These are phyloP conservation scores for Achaetomiella virescens DNA, from an alignment of 495 filamentous ascomycete genomes.

Conservation along the genomic window DNA sequence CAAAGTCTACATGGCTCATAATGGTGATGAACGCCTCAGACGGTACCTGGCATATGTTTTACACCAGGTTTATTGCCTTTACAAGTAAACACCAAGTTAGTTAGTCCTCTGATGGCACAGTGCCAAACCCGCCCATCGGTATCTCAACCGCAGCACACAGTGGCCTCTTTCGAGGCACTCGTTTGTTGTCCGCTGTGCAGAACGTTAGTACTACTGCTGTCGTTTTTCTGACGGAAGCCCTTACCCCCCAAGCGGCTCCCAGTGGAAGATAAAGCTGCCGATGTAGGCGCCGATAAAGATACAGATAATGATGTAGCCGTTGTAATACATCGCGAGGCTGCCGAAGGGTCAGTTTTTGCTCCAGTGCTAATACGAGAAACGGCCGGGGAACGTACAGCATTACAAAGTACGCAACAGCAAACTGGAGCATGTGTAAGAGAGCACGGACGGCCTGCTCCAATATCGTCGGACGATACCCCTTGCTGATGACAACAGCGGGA, in stretches of 20 bases:
- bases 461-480: conserved; percentile 42
- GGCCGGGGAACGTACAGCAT: conserved; percentile 43
- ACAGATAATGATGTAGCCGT: conserved; percentile 59
- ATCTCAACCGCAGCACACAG: too few species aligned
- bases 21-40: too few species aligned
- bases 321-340: conserved; percentile 56
- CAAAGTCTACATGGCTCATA: too few species aligned
- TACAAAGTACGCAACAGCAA: conserved; percentile 64
- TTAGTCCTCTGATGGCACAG: too few species aligned
- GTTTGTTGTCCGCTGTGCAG: too few species aligned
- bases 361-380: not conserved
- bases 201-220: too few species aligned
- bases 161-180: too few species aligned
- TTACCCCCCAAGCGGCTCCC: conserved; percentile 40
- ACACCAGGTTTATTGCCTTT: too few species aligned
- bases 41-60: too few species aligned
- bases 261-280: conserved; percentile 55
- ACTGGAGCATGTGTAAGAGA: conserved; percentile 57
- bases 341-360: not conserved
- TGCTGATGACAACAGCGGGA: not conserved
- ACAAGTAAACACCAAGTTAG: too few species aligned
- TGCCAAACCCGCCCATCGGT: too few species aligned
- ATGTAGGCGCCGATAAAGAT: conserved; percentile 61
- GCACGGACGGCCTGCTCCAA: conserved; percentile 58
- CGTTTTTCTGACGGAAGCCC: too few species aligned